phyloP scores from a whole-genome alignment of 1,284 basidiomycete genomes.

The Gymnopus androsaceus region DNA sequence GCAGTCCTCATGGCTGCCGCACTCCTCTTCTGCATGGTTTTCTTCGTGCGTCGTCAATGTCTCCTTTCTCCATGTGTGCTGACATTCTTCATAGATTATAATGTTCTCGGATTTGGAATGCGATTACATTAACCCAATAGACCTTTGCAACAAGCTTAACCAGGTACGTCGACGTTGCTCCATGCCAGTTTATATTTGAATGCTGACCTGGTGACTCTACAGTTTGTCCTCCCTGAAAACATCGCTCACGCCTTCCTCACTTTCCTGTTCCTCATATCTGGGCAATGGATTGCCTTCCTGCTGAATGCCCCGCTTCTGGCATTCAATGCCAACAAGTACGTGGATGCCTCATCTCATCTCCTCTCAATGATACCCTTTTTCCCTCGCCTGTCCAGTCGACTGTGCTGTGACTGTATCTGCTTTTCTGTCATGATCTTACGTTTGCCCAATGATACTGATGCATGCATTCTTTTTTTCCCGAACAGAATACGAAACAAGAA shows the following conservation, averaged over 20 bases:
- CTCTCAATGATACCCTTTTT: no score
- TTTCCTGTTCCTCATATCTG: constrained; percentile 85
- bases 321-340: constrained; percentile 95
- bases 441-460: constrained; percentile 1
- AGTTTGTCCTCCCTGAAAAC: constrained; percentile 99
- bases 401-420: constrained; percentile 1
- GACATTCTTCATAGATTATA: constrained; percentile 75
- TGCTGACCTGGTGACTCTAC: constrained; percentile 13
- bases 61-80: not conserved
- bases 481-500: constrained; percentile 88
- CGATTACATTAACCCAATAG: constrained; percentile 99
- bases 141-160: constrained; percentile 99
- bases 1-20: constrained; percentile 91
- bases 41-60: constrained; percentile 75
- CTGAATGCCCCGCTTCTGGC: constrained; percentile 90
- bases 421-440: not conserved
- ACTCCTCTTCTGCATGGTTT: constrained; percentile 95
- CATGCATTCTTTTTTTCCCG: not conserved
- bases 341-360: constrained; percentile 17
- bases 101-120: constrained; percentile 99
- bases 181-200: not conserved
- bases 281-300: constrained; percentile 94
- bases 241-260: constrained; percentile 91
- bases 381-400: constrained; percentile 1
- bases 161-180: constrained; percentile 57